Evolutionary conservation across 2,329 filamentous ascomycete species (phyloP).

Genomic region (Fusarium mundagurra): DNA sequence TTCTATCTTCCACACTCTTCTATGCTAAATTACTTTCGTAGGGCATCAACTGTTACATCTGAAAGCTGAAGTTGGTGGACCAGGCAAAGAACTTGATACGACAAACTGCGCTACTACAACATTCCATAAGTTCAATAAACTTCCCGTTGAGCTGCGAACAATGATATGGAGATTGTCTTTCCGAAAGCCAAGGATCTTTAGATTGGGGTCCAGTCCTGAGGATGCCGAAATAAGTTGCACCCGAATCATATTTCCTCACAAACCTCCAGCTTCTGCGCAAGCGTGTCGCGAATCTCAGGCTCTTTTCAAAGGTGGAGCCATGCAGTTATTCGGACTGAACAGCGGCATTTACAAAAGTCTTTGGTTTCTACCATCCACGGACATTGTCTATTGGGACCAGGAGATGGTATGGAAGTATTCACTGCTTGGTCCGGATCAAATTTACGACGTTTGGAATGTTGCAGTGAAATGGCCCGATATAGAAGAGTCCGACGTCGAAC

Average conservation of each 20-base stretch:
- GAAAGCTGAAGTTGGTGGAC: background rate
- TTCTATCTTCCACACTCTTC: background rate
- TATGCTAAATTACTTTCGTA: background rate
- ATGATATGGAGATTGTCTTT: background rate
- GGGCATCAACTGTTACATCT: background rate
- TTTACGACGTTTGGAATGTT: background rate
- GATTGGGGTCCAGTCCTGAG: background rate
- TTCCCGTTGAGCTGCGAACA: background rate
- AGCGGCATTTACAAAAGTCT: background rate
- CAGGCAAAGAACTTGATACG: background rate
- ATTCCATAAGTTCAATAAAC: background rate
- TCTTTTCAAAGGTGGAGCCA: background rate
- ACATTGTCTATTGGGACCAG: constrained; percentile 4
- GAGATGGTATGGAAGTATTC: background rate
- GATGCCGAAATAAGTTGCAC: background rate
- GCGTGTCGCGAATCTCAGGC: background rate
- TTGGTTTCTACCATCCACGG: background rate
- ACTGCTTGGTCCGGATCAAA: background rate
- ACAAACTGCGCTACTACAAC: background rate
- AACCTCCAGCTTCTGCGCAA: background rate
- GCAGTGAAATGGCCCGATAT: background rate
- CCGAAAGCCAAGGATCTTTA: background rate
- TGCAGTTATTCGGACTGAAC: background rate
- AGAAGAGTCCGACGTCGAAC: background rate
- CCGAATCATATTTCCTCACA: background rate